These are phyloP conservation scores for Lasiodiplodia theobromae DNA, from an alignment of 2,329 filamentous ascomycete species.

Conservation along the genomic window DNA sequence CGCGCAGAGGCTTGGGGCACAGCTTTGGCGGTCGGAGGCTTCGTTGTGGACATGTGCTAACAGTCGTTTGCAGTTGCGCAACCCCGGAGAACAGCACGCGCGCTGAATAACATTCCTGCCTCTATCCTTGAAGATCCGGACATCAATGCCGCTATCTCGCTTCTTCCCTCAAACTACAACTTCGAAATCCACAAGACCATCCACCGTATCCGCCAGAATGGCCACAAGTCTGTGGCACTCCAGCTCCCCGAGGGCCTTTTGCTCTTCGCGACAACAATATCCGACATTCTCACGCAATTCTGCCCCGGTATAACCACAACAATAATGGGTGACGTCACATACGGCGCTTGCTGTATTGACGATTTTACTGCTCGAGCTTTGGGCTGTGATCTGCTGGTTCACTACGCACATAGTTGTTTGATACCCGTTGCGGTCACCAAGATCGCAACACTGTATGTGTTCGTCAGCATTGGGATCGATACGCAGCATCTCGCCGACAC, in stretches of 20 bases:
- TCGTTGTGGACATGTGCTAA: conserved; percentile 26
- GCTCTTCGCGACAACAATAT: conserved; percentile 95
- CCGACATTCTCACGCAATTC: conserved; percentile 93
- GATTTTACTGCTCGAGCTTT: conserved; percentile 95
- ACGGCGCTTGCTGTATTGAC: conserved; percentile 98
- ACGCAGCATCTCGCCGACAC: conserved; percentile 85
- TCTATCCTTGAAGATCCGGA: conserved; percentile 85
- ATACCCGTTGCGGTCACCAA: conserved; percentile 96
- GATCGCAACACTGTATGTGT: conserved; percentile 97
- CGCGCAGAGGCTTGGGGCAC: background rate
- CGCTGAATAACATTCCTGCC: conserved; percentile 89
- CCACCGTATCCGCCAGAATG: conserved; percentile 83
- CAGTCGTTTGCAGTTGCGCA: conserved; percentile 64
- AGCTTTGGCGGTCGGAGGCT: background rate
- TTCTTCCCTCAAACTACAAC: conserved; percentile 95
- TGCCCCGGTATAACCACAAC: conserved; percentile 90
- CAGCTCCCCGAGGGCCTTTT: conserved; percentile 97
- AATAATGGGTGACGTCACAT: conserved; percentile 99
- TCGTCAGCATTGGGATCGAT: conserved; percentile 97
- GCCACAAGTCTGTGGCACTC: conserved; percentile 84
- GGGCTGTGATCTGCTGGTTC: conserved; percentile 91
- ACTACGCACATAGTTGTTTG: conserved; percentile 96
- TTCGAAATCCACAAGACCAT: conserved; percentile 99
- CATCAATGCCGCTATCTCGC: conserved; percentile 83
- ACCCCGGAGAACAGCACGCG: conserved; percentile 74